Evolutionary conservation across 2,329 filamentous ascomycete genomes (phyloP).

Genomic region (Scleromitrula shiraiana): DNA sequence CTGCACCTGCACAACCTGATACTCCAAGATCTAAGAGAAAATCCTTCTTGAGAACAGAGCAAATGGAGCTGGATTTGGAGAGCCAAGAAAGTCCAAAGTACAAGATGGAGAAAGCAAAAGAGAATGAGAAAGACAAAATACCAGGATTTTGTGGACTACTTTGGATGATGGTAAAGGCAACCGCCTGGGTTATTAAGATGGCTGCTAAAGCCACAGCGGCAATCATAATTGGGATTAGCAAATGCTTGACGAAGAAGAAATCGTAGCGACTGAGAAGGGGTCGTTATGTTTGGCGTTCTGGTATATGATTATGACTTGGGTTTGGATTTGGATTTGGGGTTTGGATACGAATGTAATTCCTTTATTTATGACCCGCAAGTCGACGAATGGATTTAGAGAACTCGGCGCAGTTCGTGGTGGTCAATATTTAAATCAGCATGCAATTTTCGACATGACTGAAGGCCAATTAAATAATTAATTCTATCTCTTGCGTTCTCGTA

Average conservation of each 20-base stretch:
- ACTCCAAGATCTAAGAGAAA: slow-evolving; percentile 17
- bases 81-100: slow-evolving; percentile 40
- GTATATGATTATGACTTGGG: slow-evolving; percentile 6
- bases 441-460: slow-evolving; percentile 24
- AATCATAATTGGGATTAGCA: slow-evolving; percentile 43
- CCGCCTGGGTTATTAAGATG: slow-evolving; percentile 51
- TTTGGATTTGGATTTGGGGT: slow-evolving; percentile 8
- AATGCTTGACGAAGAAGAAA: slow-evolving; percentile 40
- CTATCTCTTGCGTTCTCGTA: slow-evolving; percentile 51
- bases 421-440: slow-evolving; percentile 16
- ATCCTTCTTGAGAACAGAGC: slow-evolving; percentile 38
- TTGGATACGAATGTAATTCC: slow-evolving; percentile 1
- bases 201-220: slow-evolving; percentile 45
- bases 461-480: slow-evolving; percentile 19
- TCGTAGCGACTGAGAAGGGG: slow-evolving; percentile 14
- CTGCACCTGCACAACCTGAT: slow-evolving; percentile 22
- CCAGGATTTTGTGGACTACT: slow-evolving; percentile 44
- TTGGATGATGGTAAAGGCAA: slow-evolving; percentile 46
- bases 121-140: slow-evolving; percentile 34
- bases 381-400: slow-evolving; percentile 5
- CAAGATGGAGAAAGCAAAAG: slow-evolving; percentile 35
- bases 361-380: slow-evolving; percentile 7
- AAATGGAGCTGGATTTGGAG: slow-evolving; percentile 55
- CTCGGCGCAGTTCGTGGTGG: slow-evolving; percentile 1
- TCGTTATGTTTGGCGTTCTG: slow-evolving; percentile 18